phyloP scores from a whole-genome alignment of 768 basidiomycete species.

The Tephrocybe rancida region DNA sequence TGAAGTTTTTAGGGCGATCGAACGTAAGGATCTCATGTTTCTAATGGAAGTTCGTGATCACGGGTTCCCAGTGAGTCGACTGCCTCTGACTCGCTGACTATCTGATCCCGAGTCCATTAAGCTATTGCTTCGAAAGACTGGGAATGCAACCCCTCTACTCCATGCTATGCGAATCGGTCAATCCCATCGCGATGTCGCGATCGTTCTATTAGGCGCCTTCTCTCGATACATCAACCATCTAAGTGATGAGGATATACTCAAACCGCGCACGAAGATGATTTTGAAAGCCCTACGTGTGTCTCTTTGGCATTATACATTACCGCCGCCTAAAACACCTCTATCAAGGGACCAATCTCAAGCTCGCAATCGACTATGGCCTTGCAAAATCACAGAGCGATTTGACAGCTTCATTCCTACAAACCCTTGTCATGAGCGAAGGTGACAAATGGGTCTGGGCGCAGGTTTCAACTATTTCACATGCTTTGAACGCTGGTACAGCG shows the following conservation, averaged over 20 bases:
- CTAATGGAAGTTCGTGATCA: conserved; percentile 84
- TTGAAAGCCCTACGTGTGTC: conserved; percentile 79
- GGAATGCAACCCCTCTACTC: conserved; percentile 85
- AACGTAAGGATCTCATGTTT: conserved; percentile 78
- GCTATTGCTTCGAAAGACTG: conserved; percentile 84
- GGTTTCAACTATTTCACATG: conserved; percentile 65
- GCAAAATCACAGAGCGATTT: conserved; percentile 81
- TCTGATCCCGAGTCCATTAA: conserved; percentile 23
- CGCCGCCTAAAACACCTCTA: conserved; percentile 1
- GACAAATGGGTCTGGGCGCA: conserved; percentile 85
- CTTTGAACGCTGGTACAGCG: conserved; percentile 65
- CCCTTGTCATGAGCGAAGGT: conserved; percentile 95
- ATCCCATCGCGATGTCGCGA: conserved; percentile 80
- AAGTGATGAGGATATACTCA: conserved; percentile 76
- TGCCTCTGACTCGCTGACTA: background rate
- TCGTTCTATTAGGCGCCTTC: conserved; percentile 86
- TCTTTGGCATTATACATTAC: background rate
- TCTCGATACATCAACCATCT: conserved; percentile 91
- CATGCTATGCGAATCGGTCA: conserved; percentile 86
- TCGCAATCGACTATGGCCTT: conserved; percentile 89
- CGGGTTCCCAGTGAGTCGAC: conserved; percentile 69
- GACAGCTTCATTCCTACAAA: conserved; percentile 92
- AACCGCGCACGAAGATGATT: conserved; percentile 65
- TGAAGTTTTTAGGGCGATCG: conserved; percentile 82
- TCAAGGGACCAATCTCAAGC: conserved; percentile 77